Evolutionary conservation across 768 basidiomycete species (phyloP).

Genomic region (Rhizopogon vulgaris): DNA sequence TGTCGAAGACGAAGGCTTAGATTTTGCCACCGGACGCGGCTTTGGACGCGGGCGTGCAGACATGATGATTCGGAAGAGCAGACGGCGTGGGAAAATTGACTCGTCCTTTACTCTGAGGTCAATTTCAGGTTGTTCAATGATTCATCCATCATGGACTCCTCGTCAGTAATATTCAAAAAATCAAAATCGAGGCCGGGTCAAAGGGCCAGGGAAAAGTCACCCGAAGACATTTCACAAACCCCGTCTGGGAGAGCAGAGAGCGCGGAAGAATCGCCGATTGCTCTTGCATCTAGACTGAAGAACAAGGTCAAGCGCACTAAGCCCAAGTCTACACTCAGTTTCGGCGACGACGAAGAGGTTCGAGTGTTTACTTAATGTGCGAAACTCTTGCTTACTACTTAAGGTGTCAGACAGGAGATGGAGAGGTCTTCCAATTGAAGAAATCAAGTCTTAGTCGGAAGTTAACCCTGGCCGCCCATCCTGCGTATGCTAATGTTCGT

Average conservation of each 20-base stretch:
- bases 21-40: constrained; percentile 40
- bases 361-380: constrained; percentile 14
- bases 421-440: constrained; percentile 71
- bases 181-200: constrained; percentile 34
- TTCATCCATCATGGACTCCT: constrained; percentile 21
- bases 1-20: constrained; percentile 8
- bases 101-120: constrained; percentile 5
- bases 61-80: constrained; percentile 14
- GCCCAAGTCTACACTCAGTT: constrained; percentile 67
- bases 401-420: constrained; percentile 42
- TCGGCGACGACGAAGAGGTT: constrained; percentile 69
- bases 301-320: constrained; percentile 62
- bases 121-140: constrained; percentile 19
- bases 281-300: constrained; percentile 62
- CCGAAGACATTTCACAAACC: constrained; percentile 14
- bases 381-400: constrained; percentile 21
- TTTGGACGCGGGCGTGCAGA: constrained; percentile 42
- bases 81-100: constrained; percentile 22
- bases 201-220: constrained; percentile 30
- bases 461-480: constrained; percentile 48
- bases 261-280: constrained; percentile 49
- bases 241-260: constrained; percentile 18
- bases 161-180: constrained; percentile 38
- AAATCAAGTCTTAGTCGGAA: constrained; percentile 74
- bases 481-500: constrained; percentile 33